A percentile compares a stretch with the other conserved stretches of the same genome.
phyloP scores from a whole-genome alignment of 371 early-diverging fungal species.

The Capillidium rhysosporum region DNA sequence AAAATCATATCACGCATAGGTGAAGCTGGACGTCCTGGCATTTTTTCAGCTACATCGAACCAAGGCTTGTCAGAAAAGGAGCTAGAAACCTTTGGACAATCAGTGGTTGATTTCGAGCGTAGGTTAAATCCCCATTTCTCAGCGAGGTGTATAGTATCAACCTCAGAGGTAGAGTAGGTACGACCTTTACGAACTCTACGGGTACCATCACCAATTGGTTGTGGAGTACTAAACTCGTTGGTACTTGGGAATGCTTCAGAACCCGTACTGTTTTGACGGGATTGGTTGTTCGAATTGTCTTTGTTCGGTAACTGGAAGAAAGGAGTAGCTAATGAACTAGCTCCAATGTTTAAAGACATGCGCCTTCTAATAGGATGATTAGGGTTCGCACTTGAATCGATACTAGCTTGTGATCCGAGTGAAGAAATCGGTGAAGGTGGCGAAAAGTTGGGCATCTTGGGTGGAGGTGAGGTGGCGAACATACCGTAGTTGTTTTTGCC shows the following conservation, averaged over 20 bases:
- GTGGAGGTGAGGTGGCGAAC: neutral
- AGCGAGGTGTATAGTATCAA: neutral
- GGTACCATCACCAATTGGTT: neutral
- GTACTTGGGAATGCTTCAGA: no score
- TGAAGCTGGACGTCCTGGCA: constrained; percentile 1
- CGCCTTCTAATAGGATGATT: neutral
- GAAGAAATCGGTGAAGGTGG: neutral
- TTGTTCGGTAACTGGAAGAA: neutral
- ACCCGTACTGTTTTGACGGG: no score
- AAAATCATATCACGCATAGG: constrained; percentile 4
- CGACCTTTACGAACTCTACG: neutral
- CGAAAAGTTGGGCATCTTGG: neutral
- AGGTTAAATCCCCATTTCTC: neutral
- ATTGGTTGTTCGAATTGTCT: neutral
- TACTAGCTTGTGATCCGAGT: neutral
- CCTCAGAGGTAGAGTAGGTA: neutral
- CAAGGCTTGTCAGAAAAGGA: no score
- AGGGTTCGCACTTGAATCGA: neutral
- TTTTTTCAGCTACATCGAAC: neutral
- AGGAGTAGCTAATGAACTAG: neutral
- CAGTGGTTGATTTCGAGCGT: neutral
- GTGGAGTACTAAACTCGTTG: no score
- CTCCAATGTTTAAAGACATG: neutral
- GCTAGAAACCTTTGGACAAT: no score
- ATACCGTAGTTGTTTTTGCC: no score